Base-by-base conservation (phyloP, 2,329 filamentous ascomycete genomes). In the Cytospora schulzeri region DNA sequence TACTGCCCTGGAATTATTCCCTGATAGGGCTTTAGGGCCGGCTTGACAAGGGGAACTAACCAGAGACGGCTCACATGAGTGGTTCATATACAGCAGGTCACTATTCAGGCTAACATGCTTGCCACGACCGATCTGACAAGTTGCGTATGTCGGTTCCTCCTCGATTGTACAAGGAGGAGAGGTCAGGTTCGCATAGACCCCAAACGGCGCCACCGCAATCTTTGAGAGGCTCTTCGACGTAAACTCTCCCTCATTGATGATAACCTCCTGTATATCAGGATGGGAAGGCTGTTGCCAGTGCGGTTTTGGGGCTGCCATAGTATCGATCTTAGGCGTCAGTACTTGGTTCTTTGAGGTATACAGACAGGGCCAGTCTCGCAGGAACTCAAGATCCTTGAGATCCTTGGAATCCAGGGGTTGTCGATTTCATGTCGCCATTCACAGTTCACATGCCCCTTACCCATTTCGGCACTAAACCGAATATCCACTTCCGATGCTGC, bases 61-160 rank as follows among this genome's bases (percentile, higher is more conserved):
- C 66, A 90, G 79, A 72, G 84, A 85, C 28, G 87, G 87, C 70
- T 87, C 85, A 75, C 87, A 90, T 5, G 84, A 87, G 76, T 90
- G 87, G 74, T 90, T 90, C 69, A 88, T 86, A 75, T 88, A 90
- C 54, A 90, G 74, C 71, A 90, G 73, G 71, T 89, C 87, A 70
- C 84, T 88, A 77, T 90, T 89, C 52, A 90, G 77, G 70, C 85
- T 82, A 70, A 89, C 75, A 73, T 90, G 87, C 63, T 76, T 77
- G 68, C 84, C 74, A 61, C 76, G 76, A 66, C 80, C 84, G 66
- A 82, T 83, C 76, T 90, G 87, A 29, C 89, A 86, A 2, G 87
- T 88, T 33, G 86, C 85, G 70, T 89, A 90, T 14, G 85, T 88
- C 3, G 85, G 79, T 67, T 81, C 79, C 3, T 78, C 74, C 58